These are phyloP conservation scores for Exserohilum rostratum DNA, from an alignment of 2,329 filamentous ascomycete species.

Conservation along the genomic window DNA sequence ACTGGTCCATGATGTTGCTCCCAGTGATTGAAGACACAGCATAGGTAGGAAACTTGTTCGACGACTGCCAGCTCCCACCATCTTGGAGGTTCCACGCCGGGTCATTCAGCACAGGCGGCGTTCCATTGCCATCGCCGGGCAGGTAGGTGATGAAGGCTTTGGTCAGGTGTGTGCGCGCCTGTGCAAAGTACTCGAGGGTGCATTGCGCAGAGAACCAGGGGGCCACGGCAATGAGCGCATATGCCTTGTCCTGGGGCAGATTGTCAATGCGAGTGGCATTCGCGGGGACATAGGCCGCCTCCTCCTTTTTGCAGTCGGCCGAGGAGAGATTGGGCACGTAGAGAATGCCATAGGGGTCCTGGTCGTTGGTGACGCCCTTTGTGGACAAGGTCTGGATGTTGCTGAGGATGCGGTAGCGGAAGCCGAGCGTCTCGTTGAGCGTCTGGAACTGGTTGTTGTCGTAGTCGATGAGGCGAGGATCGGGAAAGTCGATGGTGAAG, in stretches of 20 bases:
- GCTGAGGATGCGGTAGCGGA: slow-evolving; percentile 46
- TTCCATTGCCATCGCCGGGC: slow-evolving; percentile 55
- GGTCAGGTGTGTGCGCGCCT: slow-evolving; percentile 63
- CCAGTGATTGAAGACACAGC: slow-evolving; percentile 75
- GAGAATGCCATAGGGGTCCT: slow-evolving; percentile 75
- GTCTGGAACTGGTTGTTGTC: slow-evolving; percentile 41
- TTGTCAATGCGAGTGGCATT: slow-evolving; percentile 77
- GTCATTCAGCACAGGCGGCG: slow-evolving; percentile 70
- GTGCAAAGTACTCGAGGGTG: slow-evolving; percentile 71
- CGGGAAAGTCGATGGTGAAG: slow-evolving; percentile 47
- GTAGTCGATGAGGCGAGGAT: slow-evolving; percentile 36
- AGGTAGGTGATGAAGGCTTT: slow-evolving; percentile 65
- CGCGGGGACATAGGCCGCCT: slow-evolving; percentile 69
- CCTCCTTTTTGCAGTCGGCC: slow-evolving; percentile 68
- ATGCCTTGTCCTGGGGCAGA: slow-evolving; percentile 67
- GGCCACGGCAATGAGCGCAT: slow-evolving; percentile 79
- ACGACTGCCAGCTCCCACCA: slow-evolving; percentile 70
- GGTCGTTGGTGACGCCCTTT: slow-evolving; percentile 66
- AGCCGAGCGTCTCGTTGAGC: slow-evolving; percentile 41
- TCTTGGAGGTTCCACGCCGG: slow-evolving; percentile 74
- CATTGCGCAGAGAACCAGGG: slow-evolving; percentile 83
- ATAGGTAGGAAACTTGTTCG: slow-evolving; percentile 81
- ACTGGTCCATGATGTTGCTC: slow-evolving; percentile 69
- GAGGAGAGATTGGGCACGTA: slow-evolving; percentile 77
- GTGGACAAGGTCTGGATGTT: slow-evolving; percentile 79